Evolutionary conservation across 176 grass and related monocot species (phyloP), one percentile per base, ranked within the genome.

Genomic region (Zizania latifolia): DNA sequence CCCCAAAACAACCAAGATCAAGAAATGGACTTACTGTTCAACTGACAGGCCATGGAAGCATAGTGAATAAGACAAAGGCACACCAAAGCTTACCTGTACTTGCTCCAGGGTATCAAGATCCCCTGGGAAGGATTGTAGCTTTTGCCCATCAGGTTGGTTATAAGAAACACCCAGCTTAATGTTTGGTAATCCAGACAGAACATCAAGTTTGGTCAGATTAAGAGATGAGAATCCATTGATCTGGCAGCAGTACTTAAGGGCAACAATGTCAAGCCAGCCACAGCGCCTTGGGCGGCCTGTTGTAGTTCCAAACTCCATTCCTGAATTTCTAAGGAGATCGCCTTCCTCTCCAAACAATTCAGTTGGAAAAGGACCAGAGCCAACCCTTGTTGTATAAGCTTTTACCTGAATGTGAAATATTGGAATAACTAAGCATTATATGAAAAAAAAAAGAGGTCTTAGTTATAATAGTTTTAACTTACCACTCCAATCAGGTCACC

Each of bases 121-220:
- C 26, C 81, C 85, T 74, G 92, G 89, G 76, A 91, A 81, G 75
- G 81, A 91, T 34, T 84, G 61, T 29, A 89, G 68, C 67, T 74
- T 86, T 55, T 92, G 58, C 39, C 92, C 92, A 82, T 81, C 79
- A 56, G 16, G 32, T 61, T 77, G 46, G 44, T 29, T 86, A 56
- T 95, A 92, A 62, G 86, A 84, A 81, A 92, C 82, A 82, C 89
- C 88, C 48, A 95, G 12, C 48, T 81, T 90, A 36, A 95, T 71
- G 72, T 89, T 89, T 45, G 75, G 19, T 33, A 89, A 56, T 41
- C 89, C 92, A 5, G 92, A 89, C 9, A 95, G 80, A 34, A 95
- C 92, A 89, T 95, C 92, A 72, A 95, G 92, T 82, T 95, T 95
- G 41, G 92, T 92, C 16, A 95, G 80, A 78, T 91, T 89, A 36